Conservation (phyloP, 176 grass and related monocot species). For the Panicum miliaceum region DNA sequence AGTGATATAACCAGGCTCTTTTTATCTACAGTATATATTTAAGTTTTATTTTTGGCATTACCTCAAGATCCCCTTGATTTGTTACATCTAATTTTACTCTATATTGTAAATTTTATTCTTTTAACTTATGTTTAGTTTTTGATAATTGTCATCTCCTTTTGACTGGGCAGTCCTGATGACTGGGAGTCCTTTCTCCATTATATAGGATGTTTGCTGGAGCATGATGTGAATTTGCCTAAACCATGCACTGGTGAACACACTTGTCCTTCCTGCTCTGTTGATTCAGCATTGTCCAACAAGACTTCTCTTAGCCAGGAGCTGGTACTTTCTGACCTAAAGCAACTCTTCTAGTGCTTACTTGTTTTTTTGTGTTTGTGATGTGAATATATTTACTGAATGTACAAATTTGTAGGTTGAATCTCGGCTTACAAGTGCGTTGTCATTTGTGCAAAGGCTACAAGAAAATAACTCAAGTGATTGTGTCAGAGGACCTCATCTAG, state of each 20-base stretch:
- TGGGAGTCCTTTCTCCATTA: conserved; percentile 97
- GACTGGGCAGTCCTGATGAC: conserved; percentile 93
- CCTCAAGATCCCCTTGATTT: not conserved
- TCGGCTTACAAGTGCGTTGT: conserved; percentile 75
- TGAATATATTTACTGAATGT: conserved; percentile 39
- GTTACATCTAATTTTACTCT: conserved; percentile 24
- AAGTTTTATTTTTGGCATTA: conserved; percentile 2
- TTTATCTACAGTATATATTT: conserved; percentile 1
- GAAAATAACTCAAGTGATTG: conserved; percentile 55
- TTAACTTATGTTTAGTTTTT: conserved; percentile 51
- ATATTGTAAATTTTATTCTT: conserved; percentile 6
- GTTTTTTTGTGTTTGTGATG: conserved; percentile 20
- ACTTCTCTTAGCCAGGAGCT: conserved; percentile 62
- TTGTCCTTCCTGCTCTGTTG: conserved; percentile 50
- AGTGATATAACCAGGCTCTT: conserved; percentile 18
- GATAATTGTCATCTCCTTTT: conserved; percentile 58
- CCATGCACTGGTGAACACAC: conserved; percentile 46
- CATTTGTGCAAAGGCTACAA: conserved; percentile 85
- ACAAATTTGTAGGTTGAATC: conserved; percentile 67
- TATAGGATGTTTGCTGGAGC: conserved; percentile 94
- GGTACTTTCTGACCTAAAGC: conserved; percentile 51
- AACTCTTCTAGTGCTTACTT: not conserved
- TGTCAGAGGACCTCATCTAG: conserved; percentile 87
- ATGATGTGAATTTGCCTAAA: conserved; percentile 71
- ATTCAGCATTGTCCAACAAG: conserved; percentile 50